Evolutionary conservation across 345 rosid genomes (phyloP), one percentile per base, ranked within the genome.

Genomic region (Sonneratia caseolaris): DNA sequence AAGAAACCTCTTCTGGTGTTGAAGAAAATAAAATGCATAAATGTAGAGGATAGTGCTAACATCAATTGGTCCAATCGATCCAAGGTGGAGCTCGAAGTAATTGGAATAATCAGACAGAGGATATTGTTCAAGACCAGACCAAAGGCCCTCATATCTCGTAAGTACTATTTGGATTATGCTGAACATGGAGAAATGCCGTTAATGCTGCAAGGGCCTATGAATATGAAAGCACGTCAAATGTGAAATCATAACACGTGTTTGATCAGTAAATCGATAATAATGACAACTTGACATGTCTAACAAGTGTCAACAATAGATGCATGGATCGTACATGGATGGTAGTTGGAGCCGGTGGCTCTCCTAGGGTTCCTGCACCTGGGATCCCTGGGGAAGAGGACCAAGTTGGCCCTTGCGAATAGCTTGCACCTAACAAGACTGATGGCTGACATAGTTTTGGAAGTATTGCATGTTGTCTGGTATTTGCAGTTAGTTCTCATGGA

Each of bases 111-210:
- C 38, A 81, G 96, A 36, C 88, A 85, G n/a, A 81, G 86, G 82
- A 88, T 91, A 75, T 75, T 91, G 86, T 91, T 88, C 83, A 93
- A 89, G 82, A 84, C 82, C 71, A 84, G 97, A 73, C 97, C 98
- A 18, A 85, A 82, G 74, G 90, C 98, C 79, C 85, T 93, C 18
- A 89, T 93, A 70, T 86, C 98, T 15, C 80, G 96, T 85, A 82
- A 75, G 81, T 51, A 8, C 40, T 68, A 0, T 40, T 57, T 37
- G 12, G 3, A 35, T 10, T 24, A 15, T 71, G 19, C 66, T 59
- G 32, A 11, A 8, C 32, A 51, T 42, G 73, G 61, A 9, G 21
- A 9, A 22, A 21, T 56, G 62, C 62, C 32, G 4, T 22, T 9
- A n/a, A 4, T 56, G 24, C 62, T 22, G 32, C 24, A 21, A 56